phyloP scores from a whole-genome alignment of 1,284 basidiomycete genomes.

The Acaromyces ingoldii region DNA sequence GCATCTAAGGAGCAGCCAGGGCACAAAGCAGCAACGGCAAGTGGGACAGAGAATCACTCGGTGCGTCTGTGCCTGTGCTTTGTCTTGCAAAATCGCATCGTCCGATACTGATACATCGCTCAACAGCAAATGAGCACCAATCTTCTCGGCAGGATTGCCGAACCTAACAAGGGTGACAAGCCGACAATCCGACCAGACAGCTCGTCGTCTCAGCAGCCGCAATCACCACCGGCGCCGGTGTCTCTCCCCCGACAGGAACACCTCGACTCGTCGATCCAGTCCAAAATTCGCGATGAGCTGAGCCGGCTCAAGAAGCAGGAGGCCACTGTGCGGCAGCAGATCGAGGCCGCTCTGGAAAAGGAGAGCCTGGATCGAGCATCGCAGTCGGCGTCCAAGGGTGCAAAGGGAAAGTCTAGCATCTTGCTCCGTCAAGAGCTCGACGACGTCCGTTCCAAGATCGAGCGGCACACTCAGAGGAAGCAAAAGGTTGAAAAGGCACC shows the following conservation, averaged over 20 bases:
- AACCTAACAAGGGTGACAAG: too few species aligned
- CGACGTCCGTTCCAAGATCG: conserved; percentile 60
- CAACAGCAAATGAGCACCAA: too few species aligned
- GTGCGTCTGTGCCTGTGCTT: too few species aligned
- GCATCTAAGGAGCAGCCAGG: neutral
- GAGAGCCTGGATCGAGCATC: conserved; percentile 35
- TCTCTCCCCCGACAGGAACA: conserved; percentile 22
- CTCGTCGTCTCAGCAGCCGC: too few species aligned
- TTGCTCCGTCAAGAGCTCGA: conserved; percentile 40
- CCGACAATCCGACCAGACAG: neutral
- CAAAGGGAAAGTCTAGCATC: conserved; percentile 39
- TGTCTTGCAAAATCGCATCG: too few species aligned
- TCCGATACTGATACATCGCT: too few species aligned
- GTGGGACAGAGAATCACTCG: neutral
- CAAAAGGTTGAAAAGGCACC: conserved; percentile 57
- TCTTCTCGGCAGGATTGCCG: too few species aligned
- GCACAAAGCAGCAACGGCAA: neutral
- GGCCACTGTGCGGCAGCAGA: conserved; percentile 36
- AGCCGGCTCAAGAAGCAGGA: conserved; percentile 39
- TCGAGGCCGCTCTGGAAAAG: conserved; percentile 44
- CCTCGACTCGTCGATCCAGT: conserved; percentile 39
- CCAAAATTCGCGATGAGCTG: conserved; percentile 44
- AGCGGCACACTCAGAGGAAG: conserved; percentile 64
- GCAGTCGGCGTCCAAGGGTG: conserved; percentile 25
- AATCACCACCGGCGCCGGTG: too few species aligned